Base-by-base conservation (phyloP, 2,329 filamentous ascomycete species). In the Coniochaeta sp. region DNA sequence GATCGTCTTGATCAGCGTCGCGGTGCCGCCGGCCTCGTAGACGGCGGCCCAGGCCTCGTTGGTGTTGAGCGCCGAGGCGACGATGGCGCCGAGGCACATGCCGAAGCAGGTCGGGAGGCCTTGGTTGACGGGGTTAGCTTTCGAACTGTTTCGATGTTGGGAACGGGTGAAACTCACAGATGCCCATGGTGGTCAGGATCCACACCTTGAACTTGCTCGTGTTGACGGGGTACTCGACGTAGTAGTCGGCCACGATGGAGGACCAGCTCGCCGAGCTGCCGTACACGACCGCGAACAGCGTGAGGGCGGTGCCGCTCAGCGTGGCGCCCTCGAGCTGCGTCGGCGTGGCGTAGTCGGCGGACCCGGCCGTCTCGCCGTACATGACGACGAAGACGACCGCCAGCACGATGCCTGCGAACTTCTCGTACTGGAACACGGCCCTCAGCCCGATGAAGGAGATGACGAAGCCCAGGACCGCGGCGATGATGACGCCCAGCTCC, bases 361-460 rank as follows among this genome's bases (percentile, higher is more conserved):
- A 74, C 31, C 66, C 65, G 24, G 73, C 78, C 3, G 74, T 73
- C 67, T 80, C 74, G 52, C 76, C 77, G 60, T 78, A 79, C 65
- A 82, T 76, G 66, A 81, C 74, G 63, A 81, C 66, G 66, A 81
- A 81, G 58, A 81, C 75, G 58, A 76, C 69, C 59, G 79, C 75
- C 62, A 79, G 75, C 38, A 74, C 62, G 19, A 81, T 70, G 73
- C 80, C 82, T 24, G 79, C 77, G 65, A 77, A 81, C 57, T 77
- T 73, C 66, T 82, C 79, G 63, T 81, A 83, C 6, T 74, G 63
- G 61, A 83, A 75, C 50, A 83, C 73, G 22, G 75, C 72, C 63
- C 73, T 74, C 64, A 81, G 76, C 0, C 82, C 82, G 57, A 80
- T 75, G 65, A 84, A 79, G 1, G 79, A 80, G 24, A 84, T 75